These are phyloP conservation scores for Ustilago tritici DNA, from an alignment of 1,284 basidiomycete species.

Conservation along the genomic window DNA sequence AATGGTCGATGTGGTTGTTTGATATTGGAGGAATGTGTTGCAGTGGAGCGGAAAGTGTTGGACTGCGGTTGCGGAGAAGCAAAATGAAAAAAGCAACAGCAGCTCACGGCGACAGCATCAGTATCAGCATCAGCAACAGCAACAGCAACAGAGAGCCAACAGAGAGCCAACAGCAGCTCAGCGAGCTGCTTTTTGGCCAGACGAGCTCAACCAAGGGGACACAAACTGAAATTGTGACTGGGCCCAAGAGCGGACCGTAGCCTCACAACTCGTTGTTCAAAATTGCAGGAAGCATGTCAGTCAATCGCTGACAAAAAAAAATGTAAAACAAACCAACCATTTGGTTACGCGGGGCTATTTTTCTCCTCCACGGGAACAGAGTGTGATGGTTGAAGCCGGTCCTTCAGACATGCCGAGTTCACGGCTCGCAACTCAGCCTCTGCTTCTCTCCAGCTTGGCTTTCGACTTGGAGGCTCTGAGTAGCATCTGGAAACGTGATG, in stretches of 20 bases:
- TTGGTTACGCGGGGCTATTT: not conserved
- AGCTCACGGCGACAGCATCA: not conserved
- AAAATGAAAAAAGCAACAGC: not conserved
- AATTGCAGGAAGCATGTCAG: not conserved
- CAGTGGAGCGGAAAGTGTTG: not conserved
- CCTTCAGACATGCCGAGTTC: too few species aligned
- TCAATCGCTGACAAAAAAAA: too few species aligned
- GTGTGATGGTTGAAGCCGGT: not conserved
- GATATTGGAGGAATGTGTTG: not conserved
- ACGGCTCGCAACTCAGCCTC: too few species aligned
- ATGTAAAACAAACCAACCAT: not conserved
- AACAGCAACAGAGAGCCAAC: not conserved
- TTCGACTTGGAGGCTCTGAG: too few species aligned
- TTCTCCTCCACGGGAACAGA: not conserved
- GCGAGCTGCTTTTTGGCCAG: too few species aligned
- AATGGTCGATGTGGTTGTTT: not conserved
- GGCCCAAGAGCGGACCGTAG: not conserved
- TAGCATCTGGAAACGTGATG: too few species aligned
- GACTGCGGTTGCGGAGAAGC: slow-evolving; percentile 12
- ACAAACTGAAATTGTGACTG: slow-evolving; percentile 4
- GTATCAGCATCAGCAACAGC: not conserved
- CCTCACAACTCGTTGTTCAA: not conserved
- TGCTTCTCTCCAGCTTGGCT: too few species aligned
- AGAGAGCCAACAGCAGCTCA: not conserved
- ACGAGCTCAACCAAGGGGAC: not conserved